Evolutionary conservation across 2,329 filamentous ascomycete species (phyloP).

Genomic region (Pestalotiopsis sp.): DNA sequence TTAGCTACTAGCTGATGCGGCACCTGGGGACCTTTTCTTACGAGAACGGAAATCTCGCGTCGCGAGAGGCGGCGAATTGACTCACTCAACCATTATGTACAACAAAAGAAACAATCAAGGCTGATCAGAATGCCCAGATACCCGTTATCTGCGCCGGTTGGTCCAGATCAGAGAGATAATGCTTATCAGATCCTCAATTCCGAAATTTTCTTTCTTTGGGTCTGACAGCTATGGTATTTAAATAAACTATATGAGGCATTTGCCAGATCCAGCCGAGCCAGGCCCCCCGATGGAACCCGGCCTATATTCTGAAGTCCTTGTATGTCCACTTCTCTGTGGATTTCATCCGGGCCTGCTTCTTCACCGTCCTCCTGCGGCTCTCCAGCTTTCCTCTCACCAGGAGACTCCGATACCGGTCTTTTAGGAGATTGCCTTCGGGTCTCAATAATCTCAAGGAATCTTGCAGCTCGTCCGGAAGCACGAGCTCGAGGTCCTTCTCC

Average conservation of each 20-base stretch:
- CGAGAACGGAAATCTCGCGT: not conserved
- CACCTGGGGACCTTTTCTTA: not conserved
- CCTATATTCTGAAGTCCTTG: conserved; percentile 79
- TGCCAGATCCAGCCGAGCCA: not conserved
- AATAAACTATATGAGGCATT: conserved; percentile 3
- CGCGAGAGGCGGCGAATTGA: not conserved
- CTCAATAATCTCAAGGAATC: conserved; percentile 81
- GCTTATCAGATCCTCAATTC: not conserved
- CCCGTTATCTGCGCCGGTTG: not conserved
- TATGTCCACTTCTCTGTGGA: conserved; percentile 95
- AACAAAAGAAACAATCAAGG: not conserved
- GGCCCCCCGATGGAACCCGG: not conserved
- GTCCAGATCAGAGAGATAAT: not conserved
- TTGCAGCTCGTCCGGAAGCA: conserved; percentile 82
- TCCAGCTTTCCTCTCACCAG: conserved; percentile 70
- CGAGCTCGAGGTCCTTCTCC: conserved; percentile 78
- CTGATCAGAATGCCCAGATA: not conserved
- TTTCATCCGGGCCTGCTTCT: conserved; percentile 78
- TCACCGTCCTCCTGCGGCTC: conserved; percentile 75
- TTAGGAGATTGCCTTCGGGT: conserved; percentile 93
- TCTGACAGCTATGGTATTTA: conserved; percentile 1
- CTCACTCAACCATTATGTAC: not conserved
- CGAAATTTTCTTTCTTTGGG: not conserved
- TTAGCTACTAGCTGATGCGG: not conserved
- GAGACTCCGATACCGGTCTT: conserved; percentile 72